Base-by-base conservation (phyloP, 2,329 filamentous ascomycete species). In the Aureobasidium sp. region DNA sequence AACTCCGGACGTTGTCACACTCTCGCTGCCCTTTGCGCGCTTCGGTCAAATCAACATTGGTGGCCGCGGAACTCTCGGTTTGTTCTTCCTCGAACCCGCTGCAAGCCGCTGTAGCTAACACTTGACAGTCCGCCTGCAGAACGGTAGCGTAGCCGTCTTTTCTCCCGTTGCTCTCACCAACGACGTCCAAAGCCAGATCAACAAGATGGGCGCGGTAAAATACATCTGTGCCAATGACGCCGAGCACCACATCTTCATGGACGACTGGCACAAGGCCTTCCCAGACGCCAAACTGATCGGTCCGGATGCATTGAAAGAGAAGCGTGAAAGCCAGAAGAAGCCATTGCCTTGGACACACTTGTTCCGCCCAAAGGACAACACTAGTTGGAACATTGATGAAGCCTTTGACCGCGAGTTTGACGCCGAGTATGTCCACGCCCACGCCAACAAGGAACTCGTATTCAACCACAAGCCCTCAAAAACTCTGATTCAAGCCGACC, bases 181-280 rank as follows among this genome's bases (percentile, higher is more conserved):
- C 3, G 85, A 87, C 62, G 86, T 91, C 42, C 85, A 87, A 72
- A 78, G 89, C 57, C 77, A 81, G 60, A 74, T 80, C 61, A 30
- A 60, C 21, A 36, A 47, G 29, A 55, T 67, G 11, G 67, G 86
- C 54, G 81, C 85, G 45, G 84, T 97, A 57, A 83, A 82, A 67
- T 97, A 97, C 80, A 86, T 99, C 66, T 80, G 93, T 30, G 93
- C 94, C 0, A 85, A 88, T 1, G 94, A 99, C 73, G 81, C 90
- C 58, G 91, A 99, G 78, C 94, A 99, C 75, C 94, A 99, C 81
- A 90, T 99, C 72, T 95, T 94, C 78, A 73, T 99, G 59, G 87
- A 89, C 0, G 81, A 90, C 53, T 99, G 94, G 93, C 85, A 89
- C 69, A 78, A 83, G 53, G 89, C 85, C 30, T 97, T 85, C 72